Evolutionary conservation across 345 rosid species (phyloP).

Genomic region (Trapa incisa): DNA sequence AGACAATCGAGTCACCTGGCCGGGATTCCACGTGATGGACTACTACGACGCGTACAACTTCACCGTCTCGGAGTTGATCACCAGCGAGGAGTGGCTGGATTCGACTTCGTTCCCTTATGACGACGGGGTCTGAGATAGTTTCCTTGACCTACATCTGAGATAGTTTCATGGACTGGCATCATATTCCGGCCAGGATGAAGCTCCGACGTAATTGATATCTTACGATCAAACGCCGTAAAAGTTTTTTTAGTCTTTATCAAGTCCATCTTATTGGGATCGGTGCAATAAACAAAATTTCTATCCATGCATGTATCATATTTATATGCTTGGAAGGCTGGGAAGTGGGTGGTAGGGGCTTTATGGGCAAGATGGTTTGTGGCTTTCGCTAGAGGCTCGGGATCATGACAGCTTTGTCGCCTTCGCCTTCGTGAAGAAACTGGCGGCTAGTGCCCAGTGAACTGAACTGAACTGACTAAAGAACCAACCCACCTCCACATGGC

Average conservation of each 20-base stretch:
- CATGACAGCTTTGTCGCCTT: neutral
- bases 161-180: neutral
- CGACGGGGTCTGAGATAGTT: conserved; percentile 22
- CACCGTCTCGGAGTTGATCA: conserved; percentile 56
- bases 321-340: too few relatives aligned
- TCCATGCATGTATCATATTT: too few relatives aligned
- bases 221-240: neutral
- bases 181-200: neutral
- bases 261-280: too few relatives aligned
- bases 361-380: too few relatives aligned
- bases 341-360: too few relatives aligned
- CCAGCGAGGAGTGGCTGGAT: conserved; percentile 60
- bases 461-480: too few relatives aligned
- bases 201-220: neutral
- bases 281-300: too few relatives aligned
- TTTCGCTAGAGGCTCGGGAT: neutral
- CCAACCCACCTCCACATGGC: neutral
- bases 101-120: conserved; percentile 76
- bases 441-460: too few relatives aligned
- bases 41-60: conserved; percentile 51
- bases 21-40: conserved; percentile 56
- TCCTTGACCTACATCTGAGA: neutral
- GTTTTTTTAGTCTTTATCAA: neutral
- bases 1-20: conserved; percentile 50
- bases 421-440: neutral